Percentiles rank a stretch among this genome's conserved stretches.
Conservation (phyloP, 2,329 filamentous ascomycete genomes). For the Colletotrichum scovillei region DNA sequence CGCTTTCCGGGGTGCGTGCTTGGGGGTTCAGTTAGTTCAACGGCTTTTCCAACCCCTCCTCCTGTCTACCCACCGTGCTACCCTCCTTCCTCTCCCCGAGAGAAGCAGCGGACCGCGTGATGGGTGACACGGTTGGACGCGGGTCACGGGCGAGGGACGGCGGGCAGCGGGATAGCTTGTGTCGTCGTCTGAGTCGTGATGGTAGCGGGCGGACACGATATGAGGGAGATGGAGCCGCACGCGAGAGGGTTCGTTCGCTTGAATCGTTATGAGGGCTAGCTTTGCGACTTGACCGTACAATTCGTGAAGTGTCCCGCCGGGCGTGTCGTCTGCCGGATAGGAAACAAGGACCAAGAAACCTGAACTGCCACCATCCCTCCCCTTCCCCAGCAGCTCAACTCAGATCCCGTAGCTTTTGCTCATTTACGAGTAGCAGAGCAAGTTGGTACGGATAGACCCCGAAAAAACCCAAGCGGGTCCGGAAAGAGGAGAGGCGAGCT, state of each 20-base stretch:
- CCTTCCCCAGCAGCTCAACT: not conserved
- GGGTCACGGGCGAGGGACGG: not conserved
- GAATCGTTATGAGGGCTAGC: not conserved
- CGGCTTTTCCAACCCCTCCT: not conserved
- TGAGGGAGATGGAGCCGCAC: not conserved
- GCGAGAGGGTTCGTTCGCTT: not conserved
- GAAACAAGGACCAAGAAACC: not conserved
- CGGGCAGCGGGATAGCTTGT: not conserved
- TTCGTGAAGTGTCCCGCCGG: not conserved
- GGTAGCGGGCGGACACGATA: not conserved
- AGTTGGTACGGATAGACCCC: not conserved
- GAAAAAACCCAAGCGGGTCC: not conserved
- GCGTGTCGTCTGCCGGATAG: not conserved
- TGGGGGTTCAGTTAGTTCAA: not conserved
- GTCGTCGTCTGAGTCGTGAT: not conserved
- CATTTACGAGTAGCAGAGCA: not conserved
- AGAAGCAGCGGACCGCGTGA: not conserved
- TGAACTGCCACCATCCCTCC: not conserved
- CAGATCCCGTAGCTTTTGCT: not conserved
- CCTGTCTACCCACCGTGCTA: not conserved
- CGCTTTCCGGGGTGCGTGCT: not conserved
- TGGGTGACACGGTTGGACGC: not conserved
- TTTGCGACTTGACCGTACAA: not conserved
- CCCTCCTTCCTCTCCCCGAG: not conserved
- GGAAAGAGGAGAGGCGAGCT: not conserved